A percentile compares a stretch with the other conserved stretches of the same genome.
Evolutionary conservation across 768 basidiomycete species (phyloP).

Genomic region (Brasilioporus rufonigricans): DNA sequence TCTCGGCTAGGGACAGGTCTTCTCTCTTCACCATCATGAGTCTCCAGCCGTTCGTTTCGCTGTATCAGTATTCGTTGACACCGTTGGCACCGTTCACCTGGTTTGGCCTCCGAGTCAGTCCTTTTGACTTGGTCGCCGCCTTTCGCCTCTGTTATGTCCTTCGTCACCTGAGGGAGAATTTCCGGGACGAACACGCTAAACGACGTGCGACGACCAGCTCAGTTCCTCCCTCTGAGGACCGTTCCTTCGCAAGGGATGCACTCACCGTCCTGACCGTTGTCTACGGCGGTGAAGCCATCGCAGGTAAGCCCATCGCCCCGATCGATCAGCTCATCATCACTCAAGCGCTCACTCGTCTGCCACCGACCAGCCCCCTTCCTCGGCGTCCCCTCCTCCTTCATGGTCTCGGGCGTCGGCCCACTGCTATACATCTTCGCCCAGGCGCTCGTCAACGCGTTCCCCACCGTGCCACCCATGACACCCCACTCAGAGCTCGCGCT

Average conservation of each 20-base stretch:
- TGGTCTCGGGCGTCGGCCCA: constrained; percentile 68
- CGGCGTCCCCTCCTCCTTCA: constrained; percentile 71
- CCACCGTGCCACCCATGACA: constrained; percentile 43
- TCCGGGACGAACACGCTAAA: constrained; percentile 43
- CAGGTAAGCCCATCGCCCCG: constrained; percentile 41
- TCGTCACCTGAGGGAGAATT: constrained; percentile 60
- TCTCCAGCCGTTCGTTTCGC: constrained; percentile 42
- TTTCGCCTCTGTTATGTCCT: constrained; percentile 68
- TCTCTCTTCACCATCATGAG: constrained; percentile 24
- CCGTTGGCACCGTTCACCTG: constrained; percentile 67
- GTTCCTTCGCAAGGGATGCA: constrained; percentile 57
- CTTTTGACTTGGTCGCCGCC: constrained; percentile 66
- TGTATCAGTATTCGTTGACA: constrained; percentile 51
- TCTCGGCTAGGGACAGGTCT: not conserved
- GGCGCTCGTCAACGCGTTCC: constrained; percentile 59
- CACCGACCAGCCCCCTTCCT: constrained; percentile 53
- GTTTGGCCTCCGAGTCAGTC: constrained; percentile 57
- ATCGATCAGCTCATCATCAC: not conserved
- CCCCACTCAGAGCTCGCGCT: constrained; percentile 67
- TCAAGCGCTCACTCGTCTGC: not conserved
- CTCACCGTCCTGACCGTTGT: constrained; percentile 64
- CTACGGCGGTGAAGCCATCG: constrained; percentile 75
- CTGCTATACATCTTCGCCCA: constrained; percentile 60
- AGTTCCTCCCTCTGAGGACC: constrained; percentile 38
- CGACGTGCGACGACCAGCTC: constrained; percentile 32